Base-by-base conservation (phyloP, 2,329 filamentous ascomycete genomes). In the Apiospora aurea region DNA sequence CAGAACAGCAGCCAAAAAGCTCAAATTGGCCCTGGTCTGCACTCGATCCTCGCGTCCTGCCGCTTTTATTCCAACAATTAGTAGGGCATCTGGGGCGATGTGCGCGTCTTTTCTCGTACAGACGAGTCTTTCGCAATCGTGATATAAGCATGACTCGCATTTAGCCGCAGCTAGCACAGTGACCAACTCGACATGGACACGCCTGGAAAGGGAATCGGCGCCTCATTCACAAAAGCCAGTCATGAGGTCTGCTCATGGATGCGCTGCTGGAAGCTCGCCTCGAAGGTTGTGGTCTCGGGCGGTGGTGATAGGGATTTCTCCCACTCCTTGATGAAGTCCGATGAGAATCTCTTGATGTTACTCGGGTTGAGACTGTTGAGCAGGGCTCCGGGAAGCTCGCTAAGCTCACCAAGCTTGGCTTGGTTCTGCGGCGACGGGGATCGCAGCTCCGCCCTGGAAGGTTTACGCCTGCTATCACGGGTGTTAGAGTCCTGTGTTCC, bases 241-340 rank as follows among this genome's bases (percentile, higher is more conserved):
- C 34, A 69, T 5, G 47, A 41, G n/a, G 68, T 38, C 68, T 69
- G 68, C 18, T 69, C 68, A n/a, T 57, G 43, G 47, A 69, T 69
- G 34, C 68, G 68, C 47, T 69, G 68, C 16, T 69, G 68, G 11
- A 69, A 69, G 47, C 68, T 69, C 18, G 68, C 68, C 47, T 69
- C 68, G 47, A 69, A 69, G 11, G 34, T 21, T 29, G 51, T 46
- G 49, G 72, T 72, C 18, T 79, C 80, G 4, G 81, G 77, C 81
- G 77, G 84, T 46, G 90, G 86, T 2, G 88, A 90, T 18, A 95
- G 84, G 75, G 89, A 93, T 81, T 91, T 94, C 84, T 98, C 96
- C 94, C 94, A 97, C 79, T 97, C 95, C 75, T 91, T 93, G 90
- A 98, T 94, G 72, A 97, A 86, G 74, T 92, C 93, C 47, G 91